These are phyloP conservation scores for Cucurbita argyrosperma DNA, from an alignment of 306 rosid genomes.

Conservation along the genomic window DNA sequence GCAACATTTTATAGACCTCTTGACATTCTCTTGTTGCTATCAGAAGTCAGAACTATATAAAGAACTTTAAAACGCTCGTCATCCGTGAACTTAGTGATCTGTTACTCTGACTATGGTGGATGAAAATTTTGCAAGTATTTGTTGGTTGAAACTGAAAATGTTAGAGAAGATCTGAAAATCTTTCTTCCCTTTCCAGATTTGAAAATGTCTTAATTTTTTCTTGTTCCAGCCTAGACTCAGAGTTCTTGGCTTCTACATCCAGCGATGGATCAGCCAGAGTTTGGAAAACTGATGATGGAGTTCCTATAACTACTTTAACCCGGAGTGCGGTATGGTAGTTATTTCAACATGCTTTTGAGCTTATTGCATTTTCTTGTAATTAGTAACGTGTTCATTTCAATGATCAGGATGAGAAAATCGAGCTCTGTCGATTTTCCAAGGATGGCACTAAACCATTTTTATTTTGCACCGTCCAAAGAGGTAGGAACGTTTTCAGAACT, in stretches of 20 bases:
- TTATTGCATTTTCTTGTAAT: constrained; percentile 4
- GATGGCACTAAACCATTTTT: constrained; percentile 92
- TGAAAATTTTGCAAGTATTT: not conserved
- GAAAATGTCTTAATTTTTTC: constrained; percentile 6
- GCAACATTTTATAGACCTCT: not conserved
- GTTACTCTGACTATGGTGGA: not conserved
- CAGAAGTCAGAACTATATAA: not conserved
- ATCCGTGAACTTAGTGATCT: not conserved
- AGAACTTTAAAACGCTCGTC: not conserved
- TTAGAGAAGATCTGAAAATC: not conserved
- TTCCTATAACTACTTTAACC: constrained; percentile 59
- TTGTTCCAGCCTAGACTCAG: constrained; percentile 64
- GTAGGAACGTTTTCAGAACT: constrained; percentile 14
- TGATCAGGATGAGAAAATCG: constrained; percentile 75
- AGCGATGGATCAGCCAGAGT: constrained; percentile 81
- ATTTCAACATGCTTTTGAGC: not conserved
- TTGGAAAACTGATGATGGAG: constrained; percentile 83
- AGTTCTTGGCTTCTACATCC: constrained; percentile 79
- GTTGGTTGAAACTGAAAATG: constrained; percentile 3
- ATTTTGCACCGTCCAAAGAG: constrained; percentile 66
- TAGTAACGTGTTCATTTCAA: not conserved
- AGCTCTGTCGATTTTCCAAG: constrained; percentile 84
- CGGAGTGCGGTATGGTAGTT: constrained; percentile 44
- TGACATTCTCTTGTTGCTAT: not conserved
- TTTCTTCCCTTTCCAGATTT: constrained; percentile 5